Evolutionary conservation across 2,329 filamentous ascomycete species (phyloP).

Genomic region (Cyphellophora attinorum): DNA sequence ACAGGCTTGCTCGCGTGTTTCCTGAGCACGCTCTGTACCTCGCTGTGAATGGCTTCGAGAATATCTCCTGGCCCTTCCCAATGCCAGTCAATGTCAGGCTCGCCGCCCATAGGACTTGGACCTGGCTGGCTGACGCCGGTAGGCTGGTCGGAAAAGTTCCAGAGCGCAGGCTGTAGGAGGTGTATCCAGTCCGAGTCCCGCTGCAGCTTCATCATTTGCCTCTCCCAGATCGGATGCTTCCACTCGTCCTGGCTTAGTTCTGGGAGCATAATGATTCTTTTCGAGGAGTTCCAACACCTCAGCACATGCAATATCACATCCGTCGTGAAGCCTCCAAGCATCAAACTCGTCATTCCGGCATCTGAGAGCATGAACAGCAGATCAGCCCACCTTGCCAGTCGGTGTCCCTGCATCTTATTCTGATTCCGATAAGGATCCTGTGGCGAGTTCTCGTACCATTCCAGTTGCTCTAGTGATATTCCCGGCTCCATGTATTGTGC

Average conservation of each 20-base stretch:
- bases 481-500: conserved; percentile 11
- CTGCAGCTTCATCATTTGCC: conserved; percentile 74
- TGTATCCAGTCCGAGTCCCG: conserved; percentile 81
- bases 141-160: conserved; percentile 57
- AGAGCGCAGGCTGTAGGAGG: conserved; percentile 70
- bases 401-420: conserved; percentile 24
- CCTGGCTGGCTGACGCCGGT: conserved; percentile 36
- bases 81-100: conserved; percentile 20
- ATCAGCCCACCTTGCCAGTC: conserved; percentile 80
- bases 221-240: conserved; percentile 81
- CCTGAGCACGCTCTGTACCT: conserved; percentile 15
- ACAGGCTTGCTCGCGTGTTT: conserved; percentile 5
- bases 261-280: conserved; percentile 74
- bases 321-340: conserved; percentile 76
- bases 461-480: conserved; percentile 10
- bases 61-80: conserved; percentile 20
- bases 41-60: conserved; percentile 16
- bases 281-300: conserved; percentile 77
- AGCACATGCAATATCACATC: conserved; percentile 72
- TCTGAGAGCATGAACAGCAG: conserved; percentile 77
- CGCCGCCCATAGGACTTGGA: conserved; percentile 38
- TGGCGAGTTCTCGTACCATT: conserved; percentile 17
- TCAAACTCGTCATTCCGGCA: conserved; percentile 73
- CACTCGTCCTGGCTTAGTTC: conserved; percentile 85
- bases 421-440: conserved; percentile 17